Base-by-base conservation (phyloP, 2,329 filamentous ascomycete species). In the Aspergillus pseudoglaucus region DNA sequence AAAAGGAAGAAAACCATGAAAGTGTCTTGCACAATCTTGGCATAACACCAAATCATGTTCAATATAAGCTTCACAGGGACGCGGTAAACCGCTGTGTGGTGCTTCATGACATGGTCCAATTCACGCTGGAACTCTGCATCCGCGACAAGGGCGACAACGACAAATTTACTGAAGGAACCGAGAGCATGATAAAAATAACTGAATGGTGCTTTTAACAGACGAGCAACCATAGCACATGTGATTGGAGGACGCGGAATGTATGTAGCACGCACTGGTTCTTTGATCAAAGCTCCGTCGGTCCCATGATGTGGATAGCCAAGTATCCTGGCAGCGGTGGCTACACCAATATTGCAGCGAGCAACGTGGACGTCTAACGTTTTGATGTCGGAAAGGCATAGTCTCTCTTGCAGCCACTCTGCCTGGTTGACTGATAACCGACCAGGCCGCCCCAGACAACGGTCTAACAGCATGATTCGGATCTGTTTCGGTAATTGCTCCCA, bases 61-160 rank as follows among this genome's bases (percentile, higher is more conserved):
- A 75, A 56, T 6, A 70, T n/a, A 43, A 72, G 70, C 0, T 64
- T 67, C 3, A 60, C 55, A 8, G 70, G 70, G 17, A 63, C 62
- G 4, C 65, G 65, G 9, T 75, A 42, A 18, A 69, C 42, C 3
- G 51, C 52, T 10, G 67, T 66, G 20, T 68, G 66, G 17, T 54
- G 45, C 40, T 60, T 58, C 45, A 75, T 64, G 43, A 72, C 68
- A 55, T 73, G 72, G 48, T 73, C 67, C 41, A 78, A 64, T 47
- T 79, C 76, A 50, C 75, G 64, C 52, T 78, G 72, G 50, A 74
- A 76, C 52, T 79, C 76, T 0, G 74, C 69, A 53, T 79, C 76
- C 2, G 76, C 76, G 52, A 78, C 69, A 17, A 75, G 62, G 9
- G 76, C 73, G 39, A 78, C 68, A 6, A 75, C 62, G 30, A 75